These are phyloP conservation scores for Zelonia costaricensis DNA, from an alignment of 208 protist species.

Conservation along the genomic window DNA sequence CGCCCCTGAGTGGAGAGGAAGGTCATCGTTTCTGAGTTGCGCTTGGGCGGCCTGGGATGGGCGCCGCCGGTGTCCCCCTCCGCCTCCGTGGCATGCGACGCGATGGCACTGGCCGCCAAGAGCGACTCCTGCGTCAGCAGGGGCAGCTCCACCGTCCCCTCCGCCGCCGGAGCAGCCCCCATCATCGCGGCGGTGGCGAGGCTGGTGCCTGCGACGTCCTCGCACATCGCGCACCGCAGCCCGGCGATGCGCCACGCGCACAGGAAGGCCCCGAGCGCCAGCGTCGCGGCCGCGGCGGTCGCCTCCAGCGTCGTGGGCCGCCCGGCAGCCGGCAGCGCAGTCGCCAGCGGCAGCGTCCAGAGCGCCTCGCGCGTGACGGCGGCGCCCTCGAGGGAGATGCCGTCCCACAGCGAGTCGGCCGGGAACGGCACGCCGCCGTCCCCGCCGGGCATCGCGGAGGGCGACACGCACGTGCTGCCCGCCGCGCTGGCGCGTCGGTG, in stretches of 20 bases:
- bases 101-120: neutral
- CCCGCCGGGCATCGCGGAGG: no score
- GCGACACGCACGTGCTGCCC: no score
- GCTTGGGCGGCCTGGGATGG: no score
- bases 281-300: slow-evolving; percentile 45
- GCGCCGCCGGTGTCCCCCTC: no score
- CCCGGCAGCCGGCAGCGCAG: slow-evolving; percentile 14
- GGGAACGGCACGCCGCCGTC: neutral
- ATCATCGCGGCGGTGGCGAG: no score
- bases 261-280: slow-evolving; percentile 70
- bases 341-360: slow-evolving; percentile 25
- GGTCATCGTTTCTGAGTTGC: no score
- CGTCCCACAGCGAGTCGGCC: slow-evolving; percentile 10
- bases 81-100: neutral
- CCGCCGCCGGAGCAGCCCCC: neutral
- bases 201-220: no score
- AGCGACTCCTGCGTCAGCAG: slow-evolving; percentile 22
- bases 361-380: slow-evolving; percentile 12
- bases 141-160: slow-evolving; percentile 9
- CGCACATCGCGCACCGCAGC: neutral
- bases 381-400: slow-evolving; percentile 1
- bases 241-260: slow-evolving; percentile 47
- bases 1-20: no score
- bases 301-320: slow-evolving; percentile 29
- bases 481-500: no score